Base-by-base conservation (phyloP, 2,329 filamentous ascomycete species). In the Lasiodiplodia sp. region DNA sequence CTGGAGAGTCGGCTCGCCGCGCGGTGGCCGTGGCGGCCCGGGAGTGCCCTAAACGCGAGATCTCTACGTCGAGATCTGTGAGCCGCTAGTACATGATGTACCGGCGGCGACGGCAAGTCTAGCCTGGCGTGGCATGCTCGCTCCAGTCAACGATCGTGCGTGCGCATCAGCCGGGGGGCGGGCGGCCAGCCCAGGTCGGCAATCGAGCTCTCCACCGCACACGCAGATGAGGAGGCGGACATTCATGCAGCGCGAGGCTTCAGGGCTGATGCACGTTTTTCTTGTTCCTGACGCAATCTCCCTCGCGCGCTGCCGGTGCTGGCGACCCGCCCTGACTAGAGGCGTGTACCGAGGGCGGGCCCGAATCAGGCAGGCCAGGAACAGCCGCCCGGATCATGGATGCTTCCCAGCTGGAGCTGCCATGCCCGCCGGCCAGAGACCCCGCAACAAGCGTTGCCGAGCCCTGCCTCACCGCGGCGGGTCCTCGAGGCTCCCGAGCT, bases 361-460 rank as follows among this genome's bases (percentile, higher is more conserved):
- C 53, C 65, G 53, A 52, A 63, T 62, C 57, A 63, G 66, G 66
- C 66, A 68, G 55, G 66, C 28, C 66, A 68, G 56, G 56, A 68
- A 68, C 66, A 68, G 66, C 57, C 66, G 55, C 66, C 55, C 66
- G 55, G 66, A 68, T 63, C 66, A 53, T 68, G 56, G 55, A 68
- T 68, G 66, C 52, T 67, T 56, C 65, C 55, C 52, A 60, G 65
- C 64, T 52, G 51, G 51, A 67, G 64, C 52, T 67, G 64, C 34
- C 65, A 58, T 52, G 53, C 55, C 65, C 65, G 31, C 63, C 63
- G 63, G 34, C 52, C 49, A 55, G 57, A 77, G 74, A 79, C 78
- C 78, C 78, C 78, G 78, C 78, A 80, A 79, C 76, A 79, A 79
- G 77, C 78, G 78, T 80, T 80, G 78, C 78, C 77, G 78, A 80